Percentiles rank a stretch among this genome's conserved stretches.
Evolutionary conservation across 495 filamentous ascomycete species (phyloP).

Genomic region (Penicillium parvum): DNA sequence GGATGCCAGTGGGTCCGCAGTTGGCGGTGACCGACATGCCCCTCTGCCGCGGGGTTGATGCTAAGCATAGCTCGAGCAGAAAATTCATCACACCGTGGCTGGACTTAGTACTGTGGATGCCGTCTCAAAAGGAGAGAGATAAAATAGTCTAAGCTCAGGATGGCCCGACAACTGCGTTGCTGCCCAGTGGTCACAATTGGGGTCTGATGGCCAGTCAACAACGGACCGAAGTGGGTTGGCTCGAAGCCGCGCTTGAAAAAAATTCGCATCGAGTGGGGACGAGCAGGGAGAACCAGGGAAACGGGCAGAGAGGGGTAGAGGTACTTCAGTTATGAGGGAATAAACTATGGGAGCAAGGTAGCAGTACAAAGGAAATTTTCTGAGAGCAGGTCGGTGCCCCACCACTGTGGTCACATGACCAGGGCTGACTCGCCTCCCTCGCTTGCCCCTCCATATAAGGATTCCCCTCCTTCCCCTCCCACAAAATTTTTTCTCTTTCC

Average conservation of each 20-base stretch:
- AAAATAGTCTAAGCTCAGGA: no score
- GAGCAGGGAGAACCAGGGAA: constrained; percentile 28
- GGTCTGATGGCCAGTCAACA: constrained; percentile 4
- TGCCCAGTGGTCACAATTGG: constrained; percentile 39
- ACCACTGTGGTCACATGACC: no score
- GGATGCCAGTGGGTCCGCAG: constrained; percentile 11
- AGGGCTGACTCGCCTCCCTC: constrained; percentile 45
- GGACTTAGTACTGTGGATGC: no score
- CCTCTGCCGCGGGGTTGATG: constrained; percentile 14
- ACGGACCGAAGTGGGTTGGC: constrained; percentile 14
- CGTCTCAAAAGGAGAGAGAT: no score
- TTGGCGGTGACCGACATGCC: constrained; percentile 21
- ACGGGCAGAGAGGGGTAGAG: constrained; percentile 2
- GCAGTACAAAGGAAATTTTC: not conserved
- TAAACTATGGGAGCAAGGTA: no score
- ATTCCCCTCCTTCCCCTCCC: constrained; percentile 43
- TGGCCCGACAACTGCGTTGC: constrained; percentile 39
- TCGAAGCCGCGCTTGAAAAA: constrained; percentile 21
- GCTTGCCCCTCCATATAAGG: constrained; percentile 53
- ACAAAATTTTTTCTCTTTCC: constrained; percentile 39
- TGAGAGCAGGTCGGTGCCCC: no score
- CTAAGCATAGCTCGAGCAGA: not conserved
- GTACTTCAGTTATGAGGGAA: no score
- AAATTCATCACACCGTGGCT: not conserved
- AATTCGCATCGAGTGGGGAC: constrained; percentile 24